Evolutionary conservation across 371 early-diverging fungal species (phyloP), one percentile per base, ranked within the genome.

Genomic region (Mortierella sp.): DNA sequence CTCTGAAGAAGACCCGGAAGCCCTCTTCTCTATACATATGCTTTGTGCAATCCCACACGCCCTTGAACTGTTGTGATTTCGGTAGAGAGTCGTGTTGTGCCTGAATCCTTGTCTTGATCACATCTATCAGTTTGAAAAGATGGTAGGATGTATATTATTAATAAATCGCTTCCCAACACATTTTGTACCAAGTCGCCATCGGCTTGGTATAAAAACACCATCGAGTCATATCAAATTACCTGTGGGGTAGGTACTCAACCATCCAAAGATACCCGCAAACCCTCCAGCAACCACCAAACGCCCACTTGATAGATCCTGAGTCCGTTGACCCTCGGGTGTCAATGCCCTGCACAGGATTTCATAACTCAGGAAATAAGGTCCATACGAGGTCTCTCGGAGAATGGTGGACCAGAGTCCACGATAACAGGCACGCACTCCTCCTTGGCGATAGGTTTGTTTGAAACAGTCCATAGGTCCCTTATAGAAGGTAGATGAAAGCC

Each of bases 71-170:
- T 24, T 74, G 76, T 24, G 84, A 57, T 31, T 80, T 80, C 24
- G 86, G 87, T 24, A 75, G 74, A 9, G 76, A 73, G 34, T 90
- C 87, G 50, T 92, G 92, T 73, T 92, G 92, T 16, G 92, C 81
- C 77, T 96, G 96, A 10, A 96, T 91, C 31, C 94, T 90, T 44
- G 96, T 96, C 80, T 96, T 96, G 70, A 95, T 90, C n/a, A 96
- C 95, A 87, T 96, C 96, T 89, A 90, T 45, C 3, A 19, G 21
- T 3, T 44, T 3, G 45, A 31, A 1, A 68, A 72, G 28, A n/a
- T 38, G 55, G 26, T 48, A 21, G 42, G 26, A 24, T 45, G 28
- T 55, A 48, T 45, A 28, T 60, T 31, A 19, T 34, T 14, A 19
- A 31, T 63, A 34, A 34, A 31, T 63, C 19, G 14, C 31, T 63